Evolutionary conservation across 352 stramenopile species (phyloP).

Genomic region (Phytophthora sp.): DNA sequence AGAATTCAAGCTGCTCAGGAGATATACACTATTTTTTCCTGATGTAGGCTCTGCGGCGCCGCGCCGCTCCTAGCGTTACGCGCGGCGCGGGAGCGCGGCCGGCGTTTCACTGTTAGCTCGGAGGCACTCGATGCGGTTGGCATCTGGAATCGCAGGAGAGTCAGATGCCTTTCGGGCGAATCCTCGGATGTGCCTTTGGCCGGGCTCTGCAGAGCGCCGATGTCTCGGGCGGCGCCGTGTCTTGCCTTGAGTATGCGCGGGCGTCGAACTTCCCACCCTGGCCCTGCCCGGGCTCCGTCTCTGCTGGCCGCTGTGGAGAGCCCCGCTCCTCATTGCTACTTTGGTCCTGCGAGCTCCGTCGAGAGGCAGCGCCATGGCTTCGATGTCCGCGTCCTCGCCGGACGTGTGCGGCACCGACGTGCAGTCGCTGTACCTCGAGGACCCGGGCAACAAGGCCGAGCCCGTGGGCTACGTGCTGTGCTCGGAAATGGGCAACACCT

Average conservation of each 20-base stretch:
- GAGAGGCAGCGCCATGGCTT: constrained; percentile 2
- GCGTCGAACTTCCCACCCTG: constrained; percentile 28
- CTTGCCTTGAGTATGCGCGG: constrained; percentile 32
- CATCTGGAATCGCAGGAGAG: constrained; percentile 29
- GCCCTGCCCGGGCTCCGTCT: constrained; percentile 24
- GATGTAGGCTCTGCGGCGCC: too few species aligned
- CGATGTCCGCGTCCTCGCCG: constrained; percentile 11
- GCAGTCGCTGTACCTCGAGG: constrained; percentile 35
- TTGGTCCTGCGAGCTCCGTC: constrained; percentile 22
- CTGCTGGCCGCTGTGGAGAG: constrained; percentile 5
- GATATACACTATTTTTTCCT: too few species aligned
- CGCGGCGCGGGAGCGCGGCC: neutral
- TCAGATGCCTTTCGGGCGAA: constrained; percentile 32
- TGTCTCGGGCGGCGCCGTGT: neutral
- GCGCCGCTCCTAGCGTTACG: neutral
- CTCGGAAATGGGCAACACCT: constrained; percentile 36
- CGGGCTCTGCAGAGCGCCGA: constrained; percentile 25
- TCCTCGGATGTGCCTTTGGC: constrained; percentile 33
- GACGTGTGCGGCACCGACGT: constrained; percentile 34
- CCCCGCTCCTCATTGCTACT: constrained; percentile 31
- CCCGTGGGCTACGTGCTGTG: constrained; percentile 34
- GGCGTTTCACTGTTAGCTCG: neutral
- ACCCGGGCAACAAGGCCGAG: constrained; percentile 36
- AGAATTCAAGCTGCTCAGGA: too few species aligned
- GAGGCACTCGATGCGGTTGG: constrained; percentile 9